Conservation (phyloP, 805 yeast genomes). For the Wickerhamomyces alni region DNA sequence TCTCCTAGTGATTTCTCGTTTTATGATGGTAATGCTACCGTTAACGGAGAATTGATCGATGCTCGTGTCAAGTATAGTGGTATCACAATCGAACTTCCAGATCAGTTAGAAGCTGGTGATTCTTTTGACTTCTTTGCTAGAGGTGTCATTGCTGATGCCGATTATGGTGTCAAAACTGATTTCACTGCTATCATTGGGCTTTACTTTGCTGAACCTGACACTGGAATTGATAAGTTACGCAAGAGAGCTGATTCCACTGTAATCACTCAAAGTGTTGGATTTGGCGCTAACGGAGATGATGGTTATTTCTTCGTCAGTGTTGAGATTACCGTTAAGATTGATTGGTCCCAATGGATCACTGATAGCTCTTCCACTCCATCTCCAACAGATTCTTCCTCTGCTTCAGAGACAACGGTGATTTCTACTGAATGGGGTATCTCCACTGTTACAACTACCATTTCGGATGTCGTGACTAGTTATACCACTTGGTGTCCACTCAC, state of each 20-base stretch:
- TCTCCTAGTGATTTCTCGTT: neutral
- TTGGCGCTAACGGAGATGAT: no score
- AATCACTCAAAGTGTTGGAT: neutral
- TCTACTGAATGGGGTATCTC: constrained; percentile 9
- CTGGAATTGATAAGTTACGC: neutral
- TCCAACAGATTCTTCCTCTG: no score
- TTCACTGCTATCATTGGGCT: neutral
- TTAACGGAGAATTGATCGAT: neutral
- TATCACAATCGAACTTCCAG: neutral
- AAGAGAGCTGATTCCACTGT: neutral
- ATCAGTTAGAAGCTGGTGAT: neutral
- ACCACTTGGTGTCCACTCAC: constrained; percentile 16
- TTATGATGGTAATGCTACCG: neutral
- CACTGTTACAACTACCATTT: constrained; percentile 25
- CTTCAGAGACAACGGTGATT: no score
- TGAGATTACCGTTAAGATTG: neutral
- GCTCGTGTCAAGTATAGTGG: neutral
- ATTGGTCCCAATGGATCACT: neutral
- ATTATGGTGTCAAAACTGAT: neutral
- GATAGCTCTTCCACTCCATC: constrained; percentile 19
- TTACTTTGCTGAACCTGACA: neutral
- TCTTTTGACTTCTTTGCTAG: neutral
- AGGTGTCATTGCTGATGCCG: neutral
- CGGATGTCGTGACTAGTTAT: constrained; percentile 26
- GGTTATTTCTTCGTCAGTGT: neutral